phyloP scores from a whole-genome alignment of 306 rosid species.

The Comarum palustre region DNA sequence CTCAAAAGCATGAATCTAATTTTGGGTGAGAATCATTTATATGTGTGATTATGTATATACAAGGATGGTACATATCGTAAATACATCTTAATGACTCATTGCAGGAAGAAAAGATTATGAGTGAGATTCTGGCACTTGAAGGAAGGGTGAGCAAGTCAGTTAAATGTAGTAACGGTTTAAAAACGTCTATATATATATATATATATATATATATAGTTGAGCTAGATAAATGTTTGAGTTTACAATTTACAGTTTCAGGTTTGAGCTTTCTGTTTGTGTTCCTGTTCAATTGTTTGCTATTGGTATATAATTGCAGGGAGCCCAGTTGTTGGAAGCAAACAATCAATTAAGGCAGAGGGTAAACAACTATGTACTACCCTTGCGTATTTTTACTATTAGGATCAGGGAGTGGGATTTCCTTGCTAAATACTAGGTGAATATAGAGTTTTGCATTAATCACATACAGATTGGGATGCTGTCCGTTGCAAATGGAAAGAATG shows the following conservation, averaged over 20 bases:
- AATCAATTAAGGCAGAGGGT: conserved; percentile 32
- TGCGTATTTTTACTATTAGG: not conserved
- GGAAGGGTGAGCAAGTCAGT: conserved; percentile 26
- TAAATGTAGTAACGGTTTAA: not conserved
- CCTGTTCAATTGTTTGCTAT: not conserved
- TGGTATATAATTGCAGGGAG: conserved; percentile 25
- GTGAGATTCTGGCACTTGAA: conserved; percentile 32
- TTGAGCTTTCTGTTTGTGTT: not conserved
- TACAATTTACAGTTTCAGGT: not conserved
- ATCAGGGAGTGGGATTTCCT: no score
- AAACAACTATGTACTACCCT: not conserved
- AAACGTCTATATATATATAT: no score
- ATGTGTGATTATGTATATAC: not conserved
- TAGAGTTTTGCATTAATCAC: not conserved
- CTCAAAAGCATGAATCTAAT: not conserved
- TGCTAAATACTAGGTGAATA: not conserved
- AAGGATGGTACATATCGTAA: not conserved
- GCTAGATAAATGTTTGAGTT: not conserved
- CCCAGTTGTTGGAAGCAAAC: conserved; percentile 26
- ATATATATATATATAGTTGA: no score
- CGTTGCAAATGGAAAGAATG: not conserved
- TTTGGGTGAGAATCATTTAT: not conserved
- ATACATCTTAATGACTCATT: not conserved
- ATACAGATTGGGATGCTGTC: conserved; percentile 29
- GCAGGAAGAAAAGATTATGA: conserved; percentile 31